Conservation (phyloP, 352 stramenopile species). For the Phytopythium aichiense region DNA sequence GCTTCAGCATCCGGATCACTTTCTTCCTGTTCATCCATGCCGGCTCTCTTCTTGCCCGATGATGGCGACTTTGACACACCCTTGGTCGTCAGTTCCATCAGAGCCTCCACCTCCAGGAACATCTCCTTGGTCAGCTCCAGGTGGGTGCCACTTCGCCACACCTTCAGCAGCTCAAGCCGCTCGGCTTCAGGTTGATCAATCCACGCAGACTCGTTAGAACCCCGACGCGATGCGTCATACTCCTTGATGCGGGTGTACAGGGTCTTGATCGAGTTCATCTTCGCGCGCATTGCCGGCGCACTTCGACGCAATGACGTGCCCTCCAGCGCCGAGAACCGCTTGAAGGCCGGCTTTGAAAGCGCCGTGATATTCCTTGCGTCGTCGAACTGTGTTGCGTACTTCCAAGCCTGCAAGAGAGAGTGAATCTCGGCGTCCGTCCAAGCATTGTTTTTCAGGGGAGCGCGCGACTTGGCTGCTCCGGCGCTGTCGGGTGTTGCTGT, state of each 20-base stretch:
- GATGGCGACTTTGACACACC: neutral
- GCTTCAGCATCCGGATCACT: neutral
- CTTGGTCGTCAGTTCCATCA: neutral
- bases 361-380: neutral
- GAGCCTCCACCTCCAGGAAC: constrained; percentile 6
- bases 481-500: neutral
- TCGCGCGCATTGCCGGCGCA: constrained; percentile 30
- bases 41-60: neutral
- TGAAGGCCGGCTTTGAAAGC: constrained; percentile 14
- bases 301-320: constrained; percentile 16
- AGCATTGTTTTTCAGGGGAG: neutral
- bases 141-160: constrained; percentile 28
- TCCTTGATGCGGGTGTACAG: constrained; percentile 21
- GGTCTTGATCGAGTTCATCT: constrained; percentile 38
- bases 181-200: constrained; percentile 22
- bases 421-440: neutral
- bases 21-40: neutral
- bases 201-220: constrained; percentile 18
- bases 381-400: neutral
- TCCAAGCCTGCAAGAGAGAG: neutral
- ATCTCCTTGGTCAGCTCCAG: constrained; percentile 29
- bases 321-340: constrained; percentile 22
- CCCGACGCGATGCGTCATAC: constrained; percentile 17
- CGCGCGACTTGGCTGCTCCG: neutral
- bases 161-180: constrained; percentile 19